These are phyloP conservation scores for Erucastrum elatum DNA, from an alignment of 345 rosid species.

Conservation along the genomic window DNA sequence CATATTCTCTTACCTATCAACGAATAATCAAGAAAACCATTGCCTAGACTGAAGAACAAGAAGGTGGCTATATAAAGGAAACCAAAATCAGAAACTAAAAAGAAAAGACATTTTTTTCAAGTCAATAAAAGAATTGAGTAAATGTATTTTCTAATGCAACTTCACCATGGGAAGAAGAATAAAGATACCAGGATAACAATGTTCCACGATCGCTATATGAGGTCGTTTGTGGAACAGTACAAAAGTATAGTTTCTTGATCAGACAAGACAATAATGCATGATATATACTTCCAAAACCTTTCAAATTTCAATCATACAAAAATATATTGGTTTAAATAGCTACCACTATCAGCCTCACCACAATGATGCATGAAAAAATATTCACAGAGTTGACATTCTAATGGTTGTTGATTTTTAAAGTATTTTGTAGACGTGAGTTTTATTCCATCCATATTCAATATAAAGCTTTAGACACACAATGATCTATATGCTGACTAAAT, in stretches of 20 bases:
- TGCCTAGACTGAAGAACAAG: neutral
- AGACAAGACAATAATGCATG: neutral
- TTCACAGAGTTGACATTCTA: neutral
- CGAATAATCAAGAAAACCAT: neutral
- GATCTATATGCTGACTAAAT: neutral
- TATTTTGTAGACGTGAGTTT: neutral
- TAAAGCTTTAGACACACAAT: neutral
- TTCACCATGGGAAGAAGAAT: neutral
- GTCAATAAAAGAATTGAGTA: neutral
- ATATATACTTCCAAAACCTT: neutral
- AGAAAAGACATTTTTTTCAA: neutral
- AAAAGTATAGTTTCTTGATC: neutral
- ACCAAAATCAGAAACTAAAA: neutral
- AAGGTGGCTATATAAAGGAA: neutral
- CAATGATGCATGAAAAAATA: too few species aligned
- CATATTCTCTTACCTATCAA: slow-evolving; percentile 12
- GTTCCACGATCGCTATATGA: neutral
- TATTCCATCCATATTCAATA: neutral
- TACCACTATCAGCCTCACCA: too few species aligned
- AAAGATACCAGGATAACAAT: neutral
- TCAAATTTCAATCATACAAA: neutral
- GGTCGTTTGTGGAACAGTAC: neutral
- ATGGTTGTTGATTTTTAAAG: neutral
- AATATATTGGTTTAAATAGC: neutral
- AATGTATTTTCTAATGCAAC: neutral